phyloP scores from a whole-genome alignment of 2,329 filamentous ascomycete genomes.

The Fusarium mangiferae region DNA sequence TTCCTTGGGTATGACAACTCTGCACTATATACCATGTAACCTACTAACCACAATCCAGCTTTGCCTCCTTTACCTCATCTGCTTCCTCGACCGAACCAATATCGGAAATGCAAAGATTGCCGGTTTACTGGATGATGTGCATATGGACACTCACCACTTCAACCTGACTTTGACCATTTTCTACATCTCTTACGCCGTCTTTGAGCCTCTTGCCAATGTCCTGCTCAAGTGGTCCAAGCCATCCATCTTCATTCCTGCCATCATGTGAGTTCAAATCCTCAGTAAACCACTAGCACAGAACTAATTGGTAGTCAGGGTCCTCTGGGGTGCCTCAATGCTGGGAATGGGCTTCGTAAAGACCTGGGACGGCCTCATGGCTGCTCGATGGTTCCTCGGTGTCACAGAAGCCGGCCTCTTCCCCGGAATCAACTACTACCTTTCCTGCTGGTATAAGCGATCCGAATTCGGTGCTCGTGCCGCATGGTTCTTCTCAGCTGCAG shows the following conservation, averaged over 20 bases:
- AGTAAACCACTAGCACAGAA: neutral
- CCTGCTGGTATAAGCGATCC: constrained; percentile 83
- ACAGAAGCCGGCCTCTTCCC: constrained; percentile 81
- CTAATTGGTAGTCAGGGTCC: constrained; percentile 55
- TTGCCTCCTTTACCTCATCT: constrained; percentile 77
- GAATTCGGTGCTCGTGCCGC: constrained; percentile 85
- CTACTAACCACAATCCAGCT: constrained; percentile 54
- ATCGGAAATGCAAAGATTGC: constrained; percentile 77
- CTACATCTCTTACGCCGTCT: constrained; percentile 85
- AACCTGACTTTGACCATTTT: constrained; percentile 83
- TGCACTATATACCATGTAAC: neutral
- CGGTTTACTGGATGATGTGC: constrained; percentile 64
- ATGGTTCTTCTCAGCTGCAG: constrained; percentile 86
- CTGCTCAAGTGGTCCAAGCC: constrained; percentile 81
- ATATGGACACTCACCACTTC: constrained; percentile 73
- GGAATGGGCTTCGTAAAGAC: constrained; percentile 74
- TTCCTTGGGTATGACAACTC: constrained; percentile 62
- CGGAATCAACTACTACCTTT: constrained; percentile 82
- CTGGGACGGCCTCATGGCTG: constrained; percentile 72
- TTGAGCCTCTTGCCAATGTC: constrained; percentile 82
- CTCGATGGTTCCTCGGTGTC: constrained; percentile 77
- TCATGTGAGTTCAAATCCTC: constrained; percentile 69
- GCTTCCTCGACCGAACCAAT: constrained; percentile 81
- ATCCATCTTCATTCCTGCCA: constrained; percentile 81
- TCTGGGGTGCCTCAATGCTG: constrained; percentile 76